A percentile compares a stretch with the other conserved stretches of the same genome.
These are phyloP conservation scores for Trametes villosa DNA, from an alignment of 768 basidiomycete genomes.

Conservation along the genomic window DNA sequence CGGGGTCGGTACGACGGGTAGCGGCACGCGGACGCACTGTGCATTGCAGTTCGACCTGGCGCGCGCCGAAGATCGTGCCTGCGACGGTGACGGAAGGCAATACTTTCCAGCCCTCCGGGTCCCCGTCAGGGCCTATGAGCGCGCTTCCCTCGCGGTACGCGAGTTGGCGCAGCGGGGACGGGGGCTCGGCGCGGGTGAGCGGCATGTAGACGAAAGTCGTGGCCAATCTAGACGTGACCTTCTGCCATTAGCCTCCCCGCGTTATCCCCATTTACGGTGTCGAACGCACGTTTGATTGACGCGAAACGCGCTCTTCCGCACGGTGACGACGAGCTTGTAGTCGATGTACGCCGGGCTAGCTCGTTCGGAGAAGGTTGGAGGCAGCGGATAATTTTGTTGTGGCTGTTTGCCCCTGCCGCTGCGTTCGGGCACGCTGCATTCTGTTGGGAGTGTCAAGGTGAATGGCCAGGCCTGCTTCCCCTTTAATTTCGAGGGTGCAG, in stretches of 20 bases:
- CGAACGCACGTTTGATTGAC: constrained; percentile 52
- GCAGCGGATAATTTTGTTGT: constrained; percentile 45
- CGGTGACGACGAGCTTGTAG: constrained; percentile 54
- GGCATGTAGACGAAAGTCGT: constrained; percentile 41
- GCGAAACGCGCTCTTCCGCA: constrained; percentile 52
- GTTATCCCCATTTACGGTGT: not conserved
- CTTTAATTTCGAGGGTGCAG: constrained; percentile 38
- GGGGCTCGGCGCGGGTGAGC: constrained; percentile 37
- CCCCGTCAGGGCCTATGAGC: constrained; percentile 44
- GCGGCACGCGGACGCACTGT: constrained; percentile 33
- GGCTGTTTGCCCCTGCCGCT: constrained; percentile 38
- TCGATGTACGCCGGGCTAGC: constrained; percentile 60
- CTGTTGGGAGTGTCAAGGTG: constrained; percentile 48
- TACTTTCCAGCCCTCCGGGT: constrained; percentile 46
- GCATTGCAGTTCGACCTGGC: constrained; percentile 35
- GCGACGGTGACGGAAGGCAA: constrained; percentile 36
- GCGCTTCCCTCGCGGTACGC: constrained; percentile 39
- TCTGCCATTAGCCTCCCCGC: not conserved
- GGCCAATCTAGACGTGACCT: constrained; percentile 21
- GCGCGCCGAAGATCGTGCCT: constrained; percentile 42
- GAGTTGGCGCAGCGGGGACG: constrained; percentile 42
- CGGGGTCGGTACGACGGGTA: not conserved
- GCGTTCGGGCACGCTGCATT: constrained; percentile 43
- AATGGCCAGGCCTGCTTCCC: constrained; percentile 56
- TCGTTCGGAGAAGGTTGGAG: constrained; percentile 59